Percentiles rank a stretch among this genome's conserved stretches.
Conservation (phyloP, 1,284 basidiomycete species). For the Ustilago bromivora region DNA sequence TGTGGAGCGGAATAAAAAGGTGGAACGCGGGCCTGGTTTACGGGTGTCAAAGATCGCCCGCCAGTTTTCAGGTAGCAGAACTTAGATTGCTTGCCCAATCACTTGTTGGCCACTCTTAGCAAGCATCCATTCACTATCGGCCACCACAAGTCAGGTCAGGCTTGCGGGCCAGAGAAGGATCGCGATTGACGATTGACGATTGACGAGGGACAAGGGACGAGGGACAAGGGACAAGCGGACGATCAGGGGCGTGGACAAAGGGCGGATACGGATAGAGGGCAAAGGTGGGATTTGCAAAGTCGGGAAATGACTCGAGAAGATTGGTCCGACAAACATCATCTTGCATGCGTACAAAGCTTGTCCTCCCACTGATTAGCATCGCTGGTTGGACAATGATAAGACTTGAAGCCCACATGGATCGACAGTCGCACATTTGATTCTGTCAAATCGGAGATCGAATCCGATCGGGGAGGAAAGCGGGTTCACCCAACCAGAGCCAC, state of each 20-base stretch:
- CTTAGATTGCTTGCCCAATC: background rate
- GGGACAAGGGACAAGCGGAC: background rate
- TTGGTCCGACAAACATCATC: background rate
- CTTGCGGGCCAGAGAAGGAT: background rate
- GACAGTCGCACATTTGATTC: background rate
- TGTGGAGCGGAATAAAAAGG: background rate
- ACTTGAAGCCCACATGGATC: background rate
- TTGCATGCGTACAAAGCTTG: conserved; percentile 5
- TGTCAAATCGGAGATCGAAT: background rate
- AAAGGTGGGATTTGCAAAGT: background rate
- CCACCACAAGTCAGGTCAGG: background rate
- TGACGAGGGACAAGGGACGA: background rate
- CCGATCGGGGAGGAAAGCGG: conserved; percentile 7
- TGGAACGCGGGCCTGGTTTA: background rate
- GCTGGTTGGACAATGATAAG: conserved; percentile 4
- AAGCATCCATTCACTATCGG: background rate
- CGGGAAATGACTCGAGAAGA: background rate
- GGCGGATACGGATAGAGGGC: background rate
- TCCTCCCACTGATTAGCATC: background rate
- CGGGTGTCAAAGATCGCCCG: conserved; percentile 5
- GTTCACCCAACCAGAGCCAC: conserved; percentile 2
- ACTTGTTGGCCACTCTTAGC: background rate
- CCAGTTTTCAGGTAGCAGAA: background rate
- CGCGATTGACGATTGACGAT: background rate
- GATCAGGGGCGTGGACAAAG: background rate